Conservation (phyloP, 805 yeast species). For the Monosporozyma servazzii region DNA sequence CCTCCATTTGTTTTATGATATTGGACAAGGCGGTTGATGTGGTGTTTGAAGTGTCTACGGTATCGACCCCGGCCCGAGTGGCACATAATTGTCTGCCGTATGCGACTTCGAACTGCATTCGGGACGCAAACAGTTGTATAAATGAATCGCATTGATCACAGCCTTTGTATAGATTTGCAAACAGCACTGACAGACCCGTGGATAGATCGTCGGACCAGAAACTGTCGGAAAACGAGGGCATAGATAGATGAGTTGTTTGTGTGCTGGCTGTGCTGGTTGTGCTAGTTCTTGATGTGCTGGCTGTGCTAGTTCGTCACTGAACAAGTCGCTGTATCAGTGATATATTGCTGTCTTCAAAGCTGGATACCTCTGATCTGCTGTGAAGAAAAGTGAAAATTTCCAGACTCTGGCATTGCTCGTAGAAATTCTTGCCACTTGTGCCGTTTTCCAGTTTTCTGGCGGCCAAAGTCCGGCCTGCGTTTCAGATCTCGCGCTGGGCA, state of each 20-base stretch:
- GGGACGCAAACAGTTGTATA: slow-evolving; percentile 49
- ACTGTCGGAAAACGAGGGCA: slow-evolving; percentile 58
- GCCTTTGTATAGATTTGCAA: slow-evolving; percentile 49
- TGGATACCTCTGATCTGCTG: no score
- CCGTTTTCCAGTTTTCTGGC: neutral
- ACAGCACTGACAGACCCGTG: slow-evolving; percentile 43
- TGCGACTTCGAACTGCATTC: slow-evolving; percentile 63
- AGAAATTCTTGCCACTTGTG: neutral
- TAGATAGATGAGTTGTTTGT: slow-evolving; percentile 1
- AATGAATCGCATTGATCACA: slow-evolving; percentile 63
- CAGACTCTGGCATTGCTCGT: no score
- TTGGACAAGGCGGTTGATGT: slow-evolving; percentile 35
- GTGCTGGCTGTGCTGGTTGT: no score
- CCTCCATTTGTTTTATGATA: slow-evolving; percentile 48
- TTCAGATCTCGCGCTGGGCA: neutral
- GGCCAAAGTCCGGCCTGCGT: neutral
- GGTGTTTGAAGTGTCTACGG: slow-evolving; percentile 7
- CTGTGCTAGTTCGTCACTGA: no score
- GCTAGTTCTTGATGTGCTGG: no score
- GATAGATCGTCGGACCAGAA: slow-evolving; percentile 68
- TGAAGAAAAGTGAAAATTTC: no score
- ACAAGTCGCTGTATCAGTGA: no score
- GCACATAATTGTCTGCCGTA: slow-evolving; percentile 49
- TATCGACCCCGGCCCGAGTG: slow-evolving; percentile 17
- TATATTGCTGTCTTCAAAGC: no score